A percentile compares a stretch with the other conserved stretches of the same genome.
Conservation (phyloP, 2,329 filamentous ascomycete genomes). For the Anisogramma anomala region DNA sequence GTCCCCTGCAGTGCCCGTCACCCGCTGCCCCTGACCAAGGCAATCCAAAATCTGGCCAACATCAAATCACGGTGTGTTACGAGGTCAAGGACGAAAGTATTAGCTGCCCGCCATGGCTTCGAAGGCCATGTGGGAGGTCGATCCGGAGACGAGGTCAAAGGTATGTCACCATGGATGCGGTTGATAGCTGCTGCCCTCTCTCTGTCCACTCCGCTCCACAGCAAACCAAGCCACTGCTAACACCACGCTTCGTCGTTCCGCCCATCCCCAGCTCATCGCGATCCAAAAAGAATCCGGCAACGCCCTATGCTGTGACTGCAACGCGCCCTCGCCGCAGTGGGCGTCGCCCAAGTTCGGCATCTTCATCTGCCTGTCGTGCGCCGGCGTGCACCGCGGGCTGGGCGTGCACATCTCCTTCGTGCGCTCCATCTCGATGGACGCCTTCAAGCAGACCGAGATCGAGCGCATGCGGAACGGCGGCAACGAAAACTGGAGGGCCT, state of each 20-base stretch:
- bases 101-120: slow-evolving; percentile 38
- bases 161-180: slow-evolving; percentile 31
- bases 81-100: slow-evolving; percentile 2
- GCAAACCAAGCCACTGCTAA: neutral
- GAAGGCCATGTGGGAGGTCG: slow-evolving; percentile 95
- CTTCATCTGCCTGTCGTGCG: slow-evolving; percentile 96
- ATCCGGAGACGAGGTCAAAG: slow-evolving; percentile 93
- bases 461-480: slow-evolving; percentile 87
- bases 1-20: slow-evolving; percentile 3
- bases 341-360: slow-evolving; percentile 94
- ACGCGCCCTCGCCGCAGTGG: slow-evolving; percentile 95
- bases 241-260: slow-evolving; percentile 9
- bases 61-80: neutral
- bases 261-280: slow-evolving; percentile 59
- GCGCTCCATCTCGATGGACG: slow-evolving; percentile 95
- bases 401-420: slow-evolving; percentile 99
- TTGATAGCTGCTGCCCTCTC: neutral
- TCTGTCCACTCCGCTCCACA: neutral
- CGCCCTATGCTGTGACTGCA: slow-evolving; percentile 87
- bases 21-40: slow-evolving; percentile 10
- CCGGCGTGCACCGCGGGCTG: slow-evolving; percentile 84
- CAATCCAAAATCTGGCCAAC: neutral
- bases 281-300: slow-evolving; percentile 88
- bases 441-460: slow-evolving; percentile 88
- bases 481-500: slow-evolving; percentile 75